Evolutionary conservation across 2,329 filamentous ascomycete genomes (phyloP).

Genomic region (Xylaria sp.): DNA sequence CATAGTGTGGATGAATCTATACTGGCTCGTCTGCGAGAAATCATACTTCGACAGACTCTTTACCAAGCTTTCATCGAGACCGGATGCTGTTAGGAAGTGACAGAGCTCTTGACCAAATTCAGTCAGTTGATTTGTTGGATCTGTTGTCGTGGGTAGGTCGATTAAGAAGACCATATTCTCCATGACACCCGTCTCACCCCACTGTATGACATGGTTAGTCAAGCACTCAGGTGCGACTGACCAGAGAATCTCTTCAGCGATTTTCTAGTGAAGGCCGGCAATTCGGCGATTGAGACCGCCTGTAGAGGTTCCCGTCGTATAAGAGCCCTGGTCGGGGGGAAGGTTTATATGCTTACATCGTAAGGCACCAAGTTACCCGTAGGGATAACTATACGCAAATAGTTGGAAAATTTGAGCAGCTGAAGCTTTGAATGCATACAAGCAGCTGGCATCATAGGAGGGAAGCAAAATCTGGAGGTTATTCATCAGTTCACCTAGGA

Average conservation of each 20-base stretch:
- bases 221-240: neutral
- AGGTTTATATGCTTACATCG: slow-evolving; percentile 59
- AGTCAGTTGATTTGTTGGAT: slow-evolving; percentile 52
- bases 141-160: slow-evolving; percentile 77
- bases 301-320: neutral
- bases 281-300: neutral
- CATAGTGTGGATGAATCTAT: slow-evolving; percentile 90
- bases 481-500: neutral
- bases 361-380: slow-evolving; percentile 86
- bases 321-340: neutral
- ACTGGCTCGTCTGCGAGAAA: slow-evolving; percentile 75
- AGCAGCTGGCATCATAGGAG: slow-evolving; percentile 77
- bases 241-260: neutral
- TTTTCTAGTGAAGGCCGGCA: neutral
- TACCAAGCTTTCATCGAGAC: slow-evolving; percentile 71
- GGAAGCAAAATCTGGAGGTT: slow-evolving; percentile 74
- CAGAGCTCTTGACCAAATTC: slow-evolving; percentile 76
- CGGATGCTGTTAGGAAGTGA: slow-evolving; percentile 75
- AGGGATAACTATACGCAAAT: slow-evolving; percentile 84
- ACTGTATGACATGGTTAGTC: slow-evolving; percentile 52
- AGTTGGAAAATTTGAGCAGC: slow-evolving; percentile 79
- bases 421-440: slow-evolving; percentile 96
- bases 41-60: slow-evolving; percentile 81
- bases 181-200: slow-evolving; percentile 86
- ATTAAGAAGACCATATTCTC: slow-evolving; percentile 95